Percentiles rank a stretch among this genome's conserved stretches.
These are phyloP conservation scores for Lentinula raphanica DNA, from an alignment of 768 basidiomycete genomes.

Conservation along the genomic window DNA sequence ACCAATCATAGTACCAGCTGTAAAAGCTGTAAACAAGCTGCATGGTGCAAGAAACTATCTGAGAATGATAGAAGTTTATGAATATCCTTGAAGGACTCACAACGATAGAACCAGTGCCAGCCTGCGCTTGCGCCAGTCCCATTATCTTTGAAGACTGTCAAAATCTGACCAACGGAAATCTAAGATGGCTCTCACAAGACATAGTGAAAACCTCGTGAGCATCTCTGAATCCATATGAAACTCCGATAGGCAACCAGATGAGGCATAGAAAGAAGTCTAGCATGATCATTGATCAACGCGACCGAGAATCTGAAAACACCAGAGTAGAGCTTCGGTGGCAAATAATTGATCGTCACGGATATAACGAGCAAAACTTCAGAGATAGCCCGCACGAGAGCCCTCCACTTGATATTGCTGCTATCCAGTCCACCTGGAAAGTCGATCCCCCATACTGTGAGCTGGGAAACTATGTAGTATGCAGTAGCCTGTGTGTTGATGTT, in stretches of 20 bases:
- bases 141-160: slow-evolving; percentile 52
- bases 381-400: slow-evolving; percentile 78
- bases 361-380: slow-evolving; percentile 69
- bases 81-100: slow-evolving; percentile 42
- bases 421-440: slow-evolving; percentile 77
- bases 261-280: slow-evolving; percentile 84
- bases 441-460: slow-evolving; percentile 72
- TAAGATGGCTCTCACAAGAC: slow-evolving; percentile 73
- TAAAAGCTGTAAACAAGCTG: slow-evolving; percentile 83
- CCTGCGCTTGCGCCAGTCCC: slow-evolving; percentile 81
- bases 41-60: neutral
- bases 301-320: slow-evolving; percentile 73
- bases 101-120: slow-evolving; percentile 94
- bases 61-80: neutral
- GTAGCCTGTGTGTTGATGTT: slow-evolving; percentile 49
- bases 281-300: slow-evolving; percentile 66
- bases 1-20: slow-evolving; percentile 83
- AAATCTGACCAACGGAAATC: neutral
- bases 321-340: slow-evolving; percentile 74
- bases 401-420: slow-evolving; percentile 75
- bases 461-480: slow-evolving; percentile 86
- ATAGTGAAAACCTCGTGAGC: slow-evolving; percentile 80
- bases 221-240: slow-evolving; percentile 83
- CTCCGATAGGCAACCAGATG: slow-evolving; percentile 92
- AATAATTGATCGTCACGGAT: slow-evolving; percentile 78